Conservation (phyloP, 2,329 filamentous ascomycete species). For the Beauveria medogensis region DNA sequence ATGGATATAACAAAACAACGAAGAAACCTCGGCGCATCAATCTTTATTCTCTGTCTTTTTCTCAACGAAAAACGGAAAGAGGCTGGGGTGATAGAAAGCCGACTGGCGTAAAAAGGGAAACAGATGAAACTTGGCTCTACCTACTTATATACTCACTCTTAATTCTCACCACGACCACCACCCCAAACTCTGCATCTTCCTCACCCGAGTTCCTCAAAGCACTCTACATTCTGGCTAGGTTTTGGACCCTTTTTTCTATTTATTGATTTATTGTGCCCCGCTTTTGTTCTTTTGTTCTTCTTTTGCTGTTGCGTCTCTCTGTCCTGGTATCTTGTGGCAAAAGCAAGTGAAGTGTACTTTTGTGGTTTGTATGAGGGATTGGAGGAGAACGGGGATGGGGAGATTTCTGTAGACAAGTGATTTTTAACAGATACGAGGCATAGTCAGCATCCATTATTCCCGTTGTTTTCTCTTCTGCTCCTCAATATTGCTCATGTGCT, state of each 20-base stretch:
- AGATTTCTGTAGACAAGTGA: neutral
- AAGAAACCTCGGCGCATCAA: no score
- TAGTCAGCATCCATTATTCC: conserved; percentile 2
- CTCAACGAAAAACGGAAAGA: neutral
- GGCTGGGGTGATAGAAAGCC: neutral
- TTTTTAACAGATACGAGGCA: conserved; percentile 3
- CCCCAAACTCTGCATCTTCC: neutral
- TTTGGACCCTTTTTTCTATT: neutral
- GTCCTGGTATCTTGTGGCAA: neutral
- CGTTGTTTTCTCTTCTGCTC: neutral
- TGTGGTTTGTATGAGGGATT: neutral
- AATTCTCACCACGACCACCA: neutral
- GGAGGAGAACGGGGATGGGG: neutral
- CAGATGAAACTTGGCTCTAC: neutral
- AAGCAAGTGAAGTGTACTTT: neutral
- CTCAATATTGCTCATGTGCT: neutral
- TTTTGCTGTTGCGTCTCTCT: neutral
- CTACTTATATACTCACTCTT: conserved; percentile 7
- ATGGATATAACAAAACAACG: neutral
- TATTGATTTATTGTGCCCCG: neutral
- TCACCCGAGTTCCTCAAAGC: neutral
- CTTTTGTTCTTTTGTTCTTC: neutral
- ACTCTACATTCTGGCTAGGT: neutral
- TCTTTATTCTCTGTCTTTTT: neutral
- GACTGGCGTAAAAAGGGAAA: neutral